Evolutionary conservation across 805 yeast species (phyloP), one percentile per base, ranked within the genome.

Genomic region (Scheffersomyces coipomensis): DNA sequence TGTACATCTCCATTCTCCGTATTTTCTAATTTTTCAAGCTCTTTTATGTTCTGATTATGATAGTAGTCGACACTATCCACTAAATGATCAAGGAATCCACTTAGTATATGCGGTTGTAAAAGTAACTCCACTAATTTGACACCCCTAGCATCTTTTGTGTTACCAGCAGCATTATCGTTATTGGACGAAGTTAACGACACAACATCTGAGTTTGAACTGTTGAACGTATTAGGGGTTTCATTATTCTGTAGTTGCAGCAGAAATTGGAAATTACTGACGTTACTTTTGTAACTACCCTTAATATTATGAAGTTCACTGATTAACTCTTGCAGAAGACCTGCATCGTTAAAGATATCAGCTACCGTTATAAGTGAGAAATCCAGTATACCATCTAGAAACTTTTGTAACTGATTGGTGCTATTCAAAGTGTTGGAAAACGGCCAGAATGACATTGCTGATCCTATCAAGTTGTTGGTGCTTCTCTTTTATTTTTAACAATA

Each of bases 31-130:
- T 46, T 54, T 34, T 53, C 48, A 13, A 42, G 45, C 15, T 62
- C 66, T 19, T 51, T 53, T 13, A 53, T 26, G 11, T 48, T 44
- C 24, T 54, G 47, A 8, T 59, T 61, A 38, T 64, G 55, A 46
- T 71, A 76, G 42, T 60, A 73, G 12, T 67, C 75, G 32, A 76
- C 81, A 44, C 73, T 62, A 13, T 62, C 64, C 25, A 80, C 79
- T 30, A 89, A 75, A 51, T 79, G 81, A 29, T 83, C 79, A 22
- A 91, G 79, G 42, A 91, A 73, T 40, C 79, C 78, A 37, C 71
- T 74, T 43, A 91, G 60, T 12, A 88, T 79, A 38, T 81, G 85
- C 12, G 93, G 89, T 54, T 86, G 87, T 46, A 91, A 75, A 39
- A 93, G 68, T 52, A 83, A 83, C 52, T 88, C 93, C 29, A 90